Evolutionary conservation across 257 asterid genomes (phyloP).

Genomic region (Eustoma russellianum): DNA sequence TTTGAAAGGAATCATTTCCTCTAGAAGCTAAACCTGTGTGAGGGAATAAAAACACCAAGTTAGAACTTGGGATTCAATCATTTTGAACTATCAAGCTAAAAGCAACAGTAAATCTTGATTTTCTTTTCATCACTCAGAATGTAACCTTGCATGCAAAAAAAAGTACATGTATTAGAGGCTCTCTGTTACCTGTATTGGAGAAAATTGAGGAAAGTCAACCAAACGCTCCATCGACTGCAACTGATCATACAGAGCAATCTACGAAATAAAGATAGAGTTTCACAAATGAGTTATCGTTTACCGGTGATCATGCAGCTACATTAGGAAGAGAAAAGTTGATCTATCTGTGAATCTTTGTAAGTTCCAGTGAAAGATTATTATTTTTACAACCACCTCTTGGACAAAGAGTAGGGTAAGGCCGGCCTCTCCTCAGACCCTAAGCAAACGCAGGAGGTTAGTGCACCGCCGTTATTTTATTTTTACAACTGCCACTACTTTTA

Average conservation of each 20-base stretch:
- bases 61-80: background rate
- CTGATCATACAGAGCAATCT: slow-evolving; percentile 97
- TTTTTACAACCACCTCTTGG: too few species aligned
- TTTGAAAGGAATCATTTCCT: background rate
- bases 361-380: too few species aligned
- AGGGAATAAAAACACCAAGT: background rate
- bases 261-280: slow-evolving; percentile 12
- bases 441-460: too few species aligned
- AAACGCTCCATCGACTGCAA: slow-evolving; percentile 79
- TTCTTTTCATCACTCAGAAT: too few species aligned
- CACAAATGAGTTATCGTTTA: too few species aligned
- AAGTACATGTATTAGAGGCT: background rate
- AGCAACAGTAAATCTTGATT: background rate
- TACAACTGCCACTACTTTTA: too few species aligned
- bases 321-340: too few species aligned
- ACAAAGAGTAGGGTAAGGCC: too few species aligned
- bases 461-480: too few species aligned
- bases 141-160: background rate
- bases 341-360: too few species aligned
- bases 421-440: too few species aligned
- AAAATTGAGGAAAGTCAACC: slow-evolving; percentile 70
- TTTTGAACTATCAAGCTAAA: background rate
- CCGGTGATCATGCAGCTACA: too few species aligned
- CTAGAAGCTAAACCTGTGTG: slow-evolving; percentile 8
- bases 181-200: slow-evolving; percentile 27